Percentiles rank a stretch among this genome's conserved stretches.
Evolutionary conservation across 2,329 filamentous ascomycete species (phyloP).

Genomic region (Aspergillus ibericus): DNA sequence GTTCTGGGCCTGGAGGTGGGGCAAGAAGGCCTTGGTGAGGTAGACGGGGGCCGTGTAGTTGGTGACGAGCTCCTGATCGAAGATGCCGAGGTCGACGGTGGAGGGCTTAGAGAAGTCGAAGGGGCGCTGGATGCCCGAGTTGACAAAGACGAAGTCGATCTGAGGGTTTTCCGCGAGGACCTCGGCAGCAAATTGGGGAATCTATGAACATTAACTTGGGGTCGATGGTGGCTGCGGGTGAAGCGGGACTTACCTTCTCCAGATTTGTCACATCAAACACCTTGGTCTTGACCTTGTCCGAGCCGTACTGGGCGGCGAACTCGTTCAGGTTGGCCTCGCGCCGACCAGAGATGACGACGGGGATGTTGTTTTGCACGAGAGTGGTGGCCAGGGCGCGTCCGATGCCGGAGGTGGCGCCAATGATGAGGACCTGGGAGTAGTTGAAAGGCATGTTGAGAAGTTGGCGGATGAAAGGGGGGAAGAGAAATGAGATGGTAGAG

Average conservation of each 20-base stretch:
- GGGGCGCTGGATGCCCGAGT: constrained; percentile 53
- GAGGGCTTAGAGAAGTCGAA: constrained; percentile 53
- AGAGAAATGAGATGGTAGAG: too few relatives aligned
- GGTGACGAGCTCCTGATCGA: constrained; percentile 50
- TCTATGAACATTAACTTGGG: constrained; percentile 7
- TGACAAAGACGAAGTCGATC: constrained; percentile 54
- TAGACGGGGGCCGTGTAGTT: constrained; percentile 54
- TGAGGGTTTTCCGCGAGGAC: constrained; percentile 48
- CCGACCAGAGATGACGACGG: background rate
- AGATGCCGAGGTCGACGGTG: constrained; percentile 44
- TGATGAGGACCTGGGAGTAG: background rate
- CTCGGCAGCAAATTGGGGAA: constrained; percentile 21
- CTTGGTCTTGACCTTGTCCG: constrained; percentile 47
- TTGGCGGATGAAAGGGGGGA: too few relatives aligned
- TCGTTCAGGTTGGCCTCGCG: constrained; percentile 50
- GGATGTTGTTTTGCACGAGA: background rate
- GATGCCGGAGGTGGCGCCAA: constrained; percentile 3
- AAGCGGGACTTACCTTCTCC: constrained; percentile 37
- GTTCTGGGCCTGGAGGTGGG: constrained; percentile 49
- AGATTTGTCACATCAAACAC: constrained; percentile 55
- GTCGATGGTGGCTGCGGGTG: too few relatives aligned
- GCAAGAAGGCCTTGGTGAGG: constrained; percentile 52
- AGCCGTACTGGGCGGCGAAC: constrained; percentile 49
- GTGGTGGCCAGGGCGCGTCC: background rate
- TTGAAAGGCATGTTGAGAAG: background rate